Evolutionary conservation across 1,139 yeast genomes (phyloP), one percentile per base, ranked within the genome.

Genomic region (Kodamaea sp.): DNA sequence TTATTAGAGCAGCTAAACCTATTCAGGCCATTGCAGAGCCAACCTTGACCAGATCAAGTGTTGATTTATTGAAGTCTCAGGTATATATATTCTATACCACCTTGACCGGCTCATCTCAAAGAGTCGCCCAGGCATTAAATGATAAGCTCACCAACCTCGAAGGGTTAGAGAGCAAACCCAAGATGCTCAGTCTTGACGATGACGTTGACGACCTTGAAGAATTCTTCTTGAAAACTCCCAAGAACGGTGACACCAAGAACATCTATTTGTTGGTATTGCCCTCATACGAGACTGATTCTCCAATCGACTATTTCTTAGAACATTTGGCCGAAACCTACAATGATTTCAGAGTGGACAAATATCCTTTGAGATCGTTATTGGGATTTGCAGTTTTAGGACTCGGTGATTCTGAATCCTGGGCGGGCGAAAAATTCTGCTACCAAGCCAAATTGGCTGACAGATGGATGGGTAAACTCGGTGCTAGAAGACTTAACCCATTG

Each of bases 211-310:
- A 89, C 57, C 63, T 87, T 37, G 97, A 89, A 51, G 84, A 85
- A 39, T 89, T 78, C 58, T 89, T 89, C 58, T 69, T 86, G 29
- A 71, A 78, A 30, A 79, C 83, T 10, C 86, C 88, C 6, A 47
- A 55, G 6, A 52, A 59, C 19, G 62, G 61, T 6, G 50, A 46
- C 20, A 43, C 50, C 9, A 64, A 67, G 35, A 68, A 78, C 28
- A 63, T 86, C n/a, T 89, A 87, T 51, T 55, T 90, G 15, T 50
- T 89, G 44, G 87, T 89, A 11, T 67, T 89, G 19, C 97, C 97
- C 2, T 87, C 96, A 0, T 89, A 89, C 55, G 97, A 88, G 49
- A 85, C 90, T 0, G 97, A 89, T 58, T 85, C 95, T 2, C 96
- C 97, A 8, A 73, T 90, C 30, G 97, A 89, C 58, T 89, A 80